These are phyloP conservation scores for Hansfordia pulvinata DNA, from an alignment of 2,329 filamentous ascomycete species.

Conservation along the genomic window DNA sequence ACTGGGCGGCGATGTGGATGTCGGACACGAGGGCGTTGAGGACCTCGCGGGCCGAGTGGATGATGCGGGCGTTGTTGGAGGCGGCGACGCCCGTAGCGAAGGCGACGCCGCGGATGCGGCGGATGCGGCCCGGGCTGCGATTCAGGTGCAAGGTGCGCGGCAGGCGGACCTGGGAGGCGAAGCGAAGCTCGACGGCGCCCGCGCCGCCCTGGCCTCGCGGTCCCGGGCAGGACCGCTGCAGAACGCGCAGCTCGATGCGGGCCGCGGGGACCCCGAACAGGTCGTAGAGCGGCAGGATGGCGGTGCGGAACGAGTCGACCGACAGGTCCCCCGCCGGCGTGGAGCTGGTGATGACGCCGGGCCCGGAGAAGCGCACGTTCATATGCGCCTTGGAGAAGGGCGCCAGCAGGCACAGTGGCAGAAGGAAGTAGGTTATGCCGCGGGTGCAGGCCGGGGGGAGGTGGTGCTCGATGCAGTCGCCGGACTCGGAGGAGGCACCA, in stretches of 20 bases:
- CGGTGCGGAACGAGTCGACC: slow-evolving; percentile 86
- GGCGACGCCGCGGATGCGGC: slow-evolving; percentile 81
- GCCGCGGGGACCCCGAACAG: slow-evolving; percentile 73
- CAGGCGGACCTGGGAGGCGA: slow-evolving; percentile 83
- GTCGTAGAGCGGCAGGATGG: slow-evolving; percentile 78
- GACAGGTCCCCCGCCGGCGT: slow-evolving; percentile 78
- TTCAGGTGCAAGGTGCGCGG: slow-evolving; percentile 87
- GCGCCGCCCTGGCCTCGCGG: slow-evolving; percentile 66
- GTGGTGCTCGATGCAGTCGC: slow-evolving; percentile 69
- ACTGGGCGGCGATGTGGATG: slow-evolving; percentile 77
- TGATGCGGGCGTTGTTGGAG: slow-evolving; percentile 91
- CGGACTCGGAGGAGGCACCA: slow-evolving; percentile 42
- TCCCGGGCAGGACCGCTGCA: slow-evolving; percentile 68
- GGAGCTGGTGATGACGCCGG: slow-evolving; percentile 81
- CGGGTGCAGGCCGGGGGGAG: slow-evolving; percentile 64
- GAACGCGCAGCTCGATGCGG: slow-evolving; percentile 73
- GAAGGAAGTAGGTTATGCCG: slow-evolving; percentile 82
- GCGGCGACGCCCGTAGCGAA: slow-evolving; percentile 87
- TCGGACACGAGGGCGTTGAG: slow-evolving; percentile 78
- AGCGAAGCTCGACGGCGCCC: slow-evolving; percentile 85
- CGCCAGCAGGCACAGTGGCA: slow-evolving; percentile 78
- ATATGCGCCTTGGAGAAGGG: slow-evolving; percentile 88
- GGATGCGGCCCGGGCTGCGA: slow-evolving; percentile 71
- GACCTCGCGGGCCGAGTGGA: slow-evolving; percentile 75
- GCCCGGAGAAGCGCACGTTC: slow-evolving; percentile 79